These are phyloP conservation scores for Cyberlindnera suaveolens DNA, from an alignment of 805 yeast species.

Conservation along the genomic window DNA sequence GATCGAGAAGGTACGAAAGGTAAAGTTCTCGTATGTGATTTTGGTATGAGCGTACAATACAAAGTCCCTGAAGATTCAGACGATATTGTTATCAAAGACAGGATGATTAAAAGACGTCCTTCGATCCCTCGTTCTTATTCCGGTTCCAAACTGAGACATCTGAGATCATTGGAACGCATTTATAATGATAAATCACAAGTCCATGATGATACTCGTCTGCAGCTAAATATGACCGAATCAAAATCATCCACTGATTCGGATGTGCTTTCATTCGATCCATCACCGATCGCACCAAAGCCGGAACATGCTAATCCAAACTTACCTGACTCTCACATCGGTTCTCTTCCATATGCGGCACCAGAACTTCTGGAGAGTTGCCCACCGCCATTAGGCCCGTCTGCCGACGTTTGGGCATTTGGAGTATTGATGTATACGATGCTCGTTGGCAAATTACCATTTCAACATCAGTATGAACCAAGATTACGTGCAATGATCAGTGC, in stretches of 20 bases:
- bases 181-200: constrained; percentile 22
- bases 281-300: constrained; percentile 11
- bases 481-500: constrained; percentile 65
- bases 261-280: constrained; percentile 9
- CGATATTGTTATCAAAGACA: constrained; percentile 22
- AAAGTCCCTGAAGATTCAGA: constrained; percentile 11
- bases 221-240: constrained; percentile 2
- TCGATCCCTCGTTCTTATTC: constrained; percentile 31
- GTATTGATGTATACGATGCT: constrained; percentile 68
- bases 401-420: constrained; percentile 92
- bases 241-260: constrained; percentile 1
- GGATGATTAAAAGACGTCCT: constrained; percentile 20
- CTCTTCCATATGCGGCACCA: constrained; percentile 90
- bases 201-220: constrained; percentile 26
- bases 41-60: constrained; percentile 64
- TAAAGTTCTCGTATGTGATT: constrained; percentile 67
- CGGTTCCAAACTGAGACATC: constrained; percentile 13
- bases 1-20: constrained; percentile 23
- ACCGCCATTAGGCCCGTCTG: constrained; percentile 52
- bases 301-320: constrained; percentile 3
- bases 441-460: constrained; percentile 73
- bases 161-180: constrained; percentile 18
- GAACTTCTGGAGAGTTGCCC: constrained; percentile 66
- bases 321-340: constrained; percentile 78
- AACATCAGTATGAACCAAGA: constrained; percentile 77